Evolutionary conservation across 2,329 filamentous ascomycete genomes (phyloP).

Genomic region (Simplicillium sp.): DNA sequence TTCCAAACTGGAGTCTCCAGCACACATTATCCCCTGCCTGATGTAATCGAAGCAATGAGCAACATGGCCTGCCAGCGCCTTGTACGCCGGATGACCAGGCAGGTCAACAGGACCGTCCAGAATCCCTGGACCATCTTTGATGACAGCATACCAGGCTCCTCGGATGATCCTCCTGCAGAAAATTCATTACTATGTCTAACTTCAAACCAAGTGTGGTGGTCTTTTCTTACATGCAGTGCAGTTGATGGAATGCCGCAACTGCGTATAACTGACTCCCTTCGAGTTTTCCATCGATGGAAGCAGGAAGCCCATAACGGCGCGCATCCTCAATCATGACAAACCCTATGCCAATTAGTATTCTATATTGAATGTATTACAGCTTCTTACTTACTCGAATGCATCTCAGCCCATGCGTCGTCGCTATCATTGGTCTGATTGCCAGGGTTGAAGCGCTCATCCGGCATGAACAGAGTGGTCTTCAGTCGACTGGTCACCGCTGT

Average conservation of each 20-base stretch:
- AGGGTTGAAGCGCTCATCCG: background rate
- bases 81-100: background rate
- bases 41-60: background rate
- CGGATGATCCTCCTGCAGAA: background rate
- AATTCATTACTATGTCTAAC: background rate
- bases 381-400: background rate
- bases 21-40: background rate
- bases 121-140: background rate
- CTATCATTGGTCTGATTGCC: background rate
- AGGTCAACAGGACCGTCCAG: background rate
- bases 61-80: background rate
- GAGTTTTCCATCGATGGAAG: background rate
- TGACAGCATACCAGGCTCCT: background rate
- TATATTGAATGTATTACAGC: background rate
- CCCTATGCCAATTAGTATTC: background rate
- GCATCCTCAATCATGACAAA: background rate
- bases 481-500: background rate
- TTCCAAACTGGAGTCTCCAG: background rate
- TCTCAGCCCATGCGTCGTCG: background rate
- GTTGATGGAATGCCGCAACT: background rate
- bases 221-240: background rate
- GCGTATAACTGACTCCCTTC: background rate
- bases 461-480: background rate
- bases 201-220: too few species aligned
- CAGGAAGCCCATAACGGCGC: background rate